phyloP scores from a whole-genome alignment of 2,329 filamentous ascomycete genomes.

The Fusarium sp. region DNA sequence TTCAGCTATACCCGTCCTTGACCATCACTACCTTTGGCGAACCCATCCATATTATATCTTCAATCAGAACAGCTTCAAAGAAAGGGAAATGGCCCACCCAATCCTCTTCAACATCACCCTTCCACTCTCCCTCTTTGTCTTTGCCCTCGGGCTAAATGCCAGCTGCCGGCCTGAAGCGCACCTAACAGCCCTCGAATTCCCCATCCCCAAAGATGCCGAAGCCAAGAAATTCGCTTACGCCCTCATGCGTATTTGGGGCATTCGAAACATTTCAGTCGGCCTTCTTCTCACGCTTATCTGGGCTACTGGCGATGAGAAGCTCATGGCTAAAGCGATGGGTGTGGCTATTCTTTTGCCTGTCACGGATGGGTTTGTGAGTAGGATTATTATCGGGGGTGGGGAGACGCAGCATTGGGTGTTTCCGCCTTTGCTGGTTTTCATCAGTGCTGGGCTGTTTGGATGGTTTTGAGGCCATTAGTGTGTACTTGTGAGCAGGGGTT shows the following conservation, averaged over 20 bases:
- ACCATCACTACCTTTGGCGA: neutral
- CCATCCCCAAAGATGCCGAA: slow-evolving; percentile 1
- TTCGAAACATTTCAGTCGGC: slow-evolving; percentile 19
- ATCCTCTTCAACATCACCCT: slow-evolving; percentile 18
- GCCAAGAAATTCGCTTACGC: slow-evolving; percentile 18
- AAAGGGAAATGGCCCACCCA: neutral
- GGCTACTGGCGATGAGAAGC: fast-evolving
- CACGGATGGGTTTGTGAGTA: slow-evolving; percentile 14
- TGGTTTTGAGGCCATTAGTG: neutral
- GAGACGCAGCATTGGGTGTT: slow-evolving; percentile 25
- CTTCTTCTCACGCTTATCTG: neutral
- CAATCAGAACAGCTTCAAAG: neutral
- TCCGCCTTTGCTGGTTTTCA: slow-evolving; percentile 2
- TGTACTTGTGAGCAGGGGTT: neutral
- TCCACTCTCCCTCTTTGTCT: slow-evolving; percentile 1
- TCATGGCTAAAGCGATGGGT: neutral
- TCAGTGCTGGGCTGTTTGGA: slow-evolving; percentile 6
- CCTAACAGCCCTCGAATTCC: slow-evolving; percentile 10
- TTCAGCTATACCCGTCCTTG: neutral
- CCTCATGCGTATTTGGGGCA: slow-evolving; percentile 17
- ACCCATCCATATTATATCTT: neutral
- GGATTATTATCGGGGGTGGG: neutral
- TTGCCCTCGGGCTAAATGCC: slow-evolving; percentile 18
- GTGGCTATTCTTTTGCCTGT: slow-evolving; percentile 1
- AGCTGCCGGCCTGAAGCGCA: slow-evolving; percentile 11